Evolutionary conservation across 2,329 filamentous ascomycete species (phyloP).

Genomic region (Bipolaris zeicola): DNA sequence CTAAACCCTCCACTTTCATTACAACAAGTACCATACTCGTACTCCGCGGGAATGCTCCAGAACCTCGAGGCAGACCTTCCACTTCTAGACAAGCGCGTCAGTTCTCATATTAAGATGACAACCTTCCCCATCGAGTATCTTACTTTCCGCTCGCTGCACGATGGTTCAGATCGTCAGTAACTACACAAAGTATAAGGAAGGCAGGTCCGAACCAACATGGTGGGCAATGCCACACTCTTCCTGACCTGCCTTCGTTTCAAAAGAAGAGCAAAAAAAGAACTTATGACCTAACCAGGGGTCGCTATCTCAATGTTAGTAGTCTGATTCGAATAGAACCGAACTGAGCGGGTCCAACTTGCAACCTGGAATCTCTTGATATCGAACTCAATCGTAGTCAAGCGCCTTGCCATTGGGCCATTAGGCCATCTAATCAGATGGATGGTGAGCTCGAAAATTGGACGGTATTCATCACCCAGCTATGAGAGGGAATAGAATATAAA

Average conservation of each 20-base stretch:
- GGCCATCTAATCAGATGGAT: constrained; percentile 18
- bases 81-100: neutral
- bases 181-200: neutral
- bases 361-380: constrained; percentile 43
- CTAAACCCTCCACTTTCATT: no score
- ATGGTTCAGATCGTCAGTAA: no score
- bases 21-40: neutral
- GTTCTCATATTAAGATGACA: no score
- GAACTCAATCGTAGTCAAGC: constrained; percentile 58
- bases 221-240: neutral
- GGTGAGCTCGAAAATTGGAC: neutral
- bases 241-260: neutral
- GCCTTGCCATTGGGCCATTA: constrained; percentile 62
- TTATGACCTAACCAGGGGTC: constrained; percentile 34
- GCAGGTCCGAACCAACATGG: neutral
- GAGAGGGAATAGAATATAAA: neutral
- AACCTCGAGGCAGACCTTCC: neutral
- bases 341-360: constrained; percentile 2
- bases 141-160: no score
- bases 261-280: constrained; percentile 4
- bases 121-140: no score
- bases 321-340: constrained; percentile 11
- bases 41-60: neutral
- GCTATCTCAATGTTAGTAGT: constrained; percentile 12
- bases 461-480: neutral